Base-by-base conservation (phyloP, 768 basidiomycete species). In the Cystobasidium onofrii region DNA sequence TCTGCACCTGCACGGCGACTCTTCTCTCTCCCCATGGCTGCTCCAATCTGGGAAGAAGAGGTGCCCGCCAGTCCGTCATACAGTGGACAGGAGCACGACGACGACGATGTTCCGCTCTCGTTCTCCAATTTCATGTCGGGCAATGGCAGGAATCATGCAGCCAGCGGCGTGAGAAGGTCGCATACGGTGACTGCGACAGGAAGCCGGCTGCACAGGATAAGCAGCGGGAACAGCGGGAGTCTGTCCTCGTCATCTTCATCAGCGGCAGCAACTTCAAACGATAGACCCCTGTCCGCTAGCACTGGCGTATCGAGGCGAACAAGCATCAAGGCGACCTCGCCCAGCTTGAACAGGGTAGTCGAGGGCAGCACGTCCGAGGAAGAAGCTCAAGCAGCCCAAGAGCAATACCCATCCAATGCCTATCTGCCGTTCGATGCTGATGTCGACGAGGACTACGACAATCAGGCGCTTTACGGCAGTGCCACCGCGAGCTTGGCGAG, bases 81-180 rank as follows among this genome's bases (percentile, higher is more conserved):
- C 39, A 39, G 39, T 15, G 7, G 15, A 15, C 39, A 6, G 7
- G 39, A 39, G 39, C 39, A 39, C 46, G 46, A 50, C 46, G 46
- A 50, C 46, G 46, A 50, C 46, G 46, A 50, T n/a, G 46, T 50
- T n/a, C 46, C 46, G 46, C 46, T 50, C 10, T 50, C 46, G 10
- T 50, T 50, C n/a, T 50, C 12, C 9, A 9, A 7, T 20, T 9
- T n/a, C 10, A 50, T n/a, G 15, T 50, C 46, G n/a, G 18, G 46
- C 46, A 50, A 20, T n/a, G 34, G 63, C 63, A 33, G 17, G 15
- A 17, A 64, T 15, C 13, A 33, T 36, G 25, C 25, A 10, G 63
- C 62, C n/a, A n/a, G n/a, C 62, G 36, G 63, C 63, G 63, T 64
- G 12, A 17, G 33, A 13, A 34, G 63, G 31, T 34, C 63, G 39